phyloP scores from a whole-genome alignment of 164 flowering plant species.

The Vitis rupestris region DNA sequence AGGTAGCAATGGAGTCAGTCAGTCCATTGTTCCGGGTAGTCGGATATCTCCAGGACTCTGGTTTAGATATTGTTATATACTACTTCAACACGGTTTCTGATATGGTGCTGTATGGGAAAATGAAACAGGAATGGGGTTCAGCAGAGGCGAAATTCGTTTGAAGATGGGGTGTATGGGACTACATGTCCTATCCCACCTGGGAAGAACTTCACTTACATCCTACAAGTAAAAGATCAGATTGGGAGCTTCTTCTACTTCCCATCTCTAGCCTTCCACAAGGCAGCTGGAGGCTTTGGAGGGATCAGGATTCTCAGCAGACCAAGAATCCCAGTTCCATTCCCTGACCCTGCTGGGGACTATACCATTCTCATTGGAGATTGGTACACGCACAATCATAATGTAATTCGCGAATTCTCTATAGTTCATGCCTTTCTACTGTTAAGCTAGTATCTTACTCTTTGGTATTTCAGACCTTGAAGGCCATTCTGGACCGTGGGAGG shows the following conservation, averaged over 20 bases:
- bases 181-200: constrained; percentile 92
- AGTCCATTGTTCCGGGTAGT: too few relatives aligned
- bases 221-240: constrained; percentile 88
- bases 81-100: too few relatives aligned
- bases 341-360: constrained; percentile 62
- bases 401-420: constrained; percentile 12
- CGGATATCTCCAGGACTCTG: too few relatives aligned
- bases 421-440: background rate
- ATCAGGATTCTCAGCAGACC: constrained; percentile 71
- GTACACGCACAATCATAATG: constrained; percentile 58
- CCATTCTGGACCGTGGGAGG: constrained; percentile 50
- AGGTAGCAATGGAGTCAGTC: too few relatives aligned
- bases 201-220: constrained; percentile 65
- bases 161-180: constrained; percentile 85
- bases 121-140: constrained; percentile 73
- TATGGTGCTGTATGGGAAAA: background rate
- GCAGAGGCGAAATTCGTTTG: constrained; percentile 73
- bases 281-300: constrained; percentile 83
- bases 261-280: constrained; percentile 75
- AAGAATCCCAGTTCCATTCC: constrained; percentile 70
- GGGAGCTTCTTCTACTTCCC: constrained; percentile 88
- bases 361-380: constrained; percentile 83
- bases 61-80: too few relatives aligned
- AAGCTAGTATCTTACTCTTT: background rate
- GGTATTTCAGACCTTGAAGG: constrained; percentile 44